Base-by-base conservation (phyloP, 164 flowering plant species). In the Dillenia suffruticosa region DNA sequence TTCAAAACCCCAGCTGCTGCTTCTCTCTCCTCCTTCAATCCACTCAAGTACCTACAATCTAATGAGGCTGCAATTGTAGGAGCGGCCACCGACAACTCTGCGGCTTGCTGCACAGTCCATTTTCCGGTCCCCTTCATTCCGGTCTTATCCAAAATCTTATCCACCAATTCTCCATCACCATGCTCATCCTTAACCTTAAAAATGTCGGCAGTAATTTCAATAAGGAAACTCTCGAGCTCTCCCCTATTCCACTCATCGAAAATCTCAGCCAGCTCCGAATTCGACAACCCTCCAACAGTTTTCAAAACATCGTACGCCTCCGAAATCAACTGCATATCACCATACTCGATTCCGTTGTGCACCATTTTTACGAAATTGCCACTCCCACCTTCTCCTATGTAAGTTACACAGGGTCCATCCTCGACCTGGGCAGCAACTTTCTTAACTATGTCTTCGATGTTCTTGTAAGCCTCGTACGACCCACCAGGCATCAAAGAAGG, bases 81-180 rank as follows among this genome's bases (percentile, higher is more conserved):
- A 8, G 78, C 79, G 1, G 82, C 76, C n/a, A 76, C 68, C 0
- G 80, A 71, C 47, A 79, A 68, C 70, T 79, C 82, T 6, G 82
- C 82, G 9, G 82, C 82, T 59, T 79, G 82, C 68, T 79, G 82
- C 49, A 79, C 82, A 10, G 82, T 79, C 81, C 83, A 77, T 49
- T 79, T 79, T 60, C 81, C 83, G 0, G 81, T 79, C 6, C 83
- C 83, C 62, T 79, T 79, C 79, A 79, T 76, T 66, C 82, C 82
- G 9, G 80, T 79, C 63, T 76, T 76, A 57, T 79, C 82, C 63
- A 79, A 56, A 43, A 79, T 73, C 76, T 79, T 79, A 64, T 79
- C 82, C 44, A 79, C 77, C 63, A 79, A 67, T 46, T 70, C 72
- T 12, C 80, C 80, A 8, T 71, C 64, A 7, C 70, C 81, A 5